A percentile compares a stretch with the other conserved stretches of the same genome.
Conservation (phyloP, 2,329 filamentous ascomycete species). For the Ascochyta clinopodiicola region DNA sequence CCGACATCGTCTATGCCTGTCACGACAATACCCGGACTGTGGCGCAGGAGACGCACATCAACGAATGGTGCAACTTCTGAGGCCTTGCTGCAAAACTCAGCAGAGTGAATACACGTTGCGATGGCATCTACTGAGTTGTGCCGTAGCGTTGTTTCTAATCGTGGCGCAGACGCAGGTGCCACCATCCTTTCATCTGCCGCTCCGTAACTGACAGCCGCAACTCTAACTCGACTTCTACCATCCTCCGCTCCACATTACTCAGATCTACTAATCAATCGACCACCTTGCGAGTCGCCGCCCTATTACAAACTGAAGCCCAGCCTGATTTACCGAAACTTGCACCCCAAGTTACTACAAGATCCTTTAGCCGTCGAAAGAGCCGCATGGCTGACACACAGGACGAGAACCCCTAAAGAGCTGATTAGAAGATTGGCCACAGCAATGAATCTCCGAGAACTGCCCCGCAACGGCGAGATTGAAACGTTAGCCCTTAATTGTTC, state of each 20-base stretch:
- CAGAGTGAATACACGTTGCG: neutral
- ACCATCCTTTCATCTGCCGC: constrained; percentile 16
- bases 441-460: constrained; percentile 15
- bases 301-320: neutral
- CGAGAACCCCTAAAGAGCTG: constrained; percentile 14
- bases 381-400: constrained; percentile 10
- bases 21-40: neutral
- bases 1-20: neutral
- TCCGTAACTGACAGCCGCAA: constrained; percentile 12
- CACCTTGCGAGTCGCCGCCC: too few species aligned
- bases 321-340: neutral
- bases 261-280: neutral
- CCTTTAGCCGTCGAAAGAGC: constrained; percentile 8
- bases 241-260: constrained; percentile 15
- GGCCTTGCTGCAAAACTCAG: neutral
- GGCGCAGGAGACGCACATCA: too few species aligned
- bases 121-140: neutral
- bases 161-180: constrained; percentile 10
- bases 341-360: neutral
- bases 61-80: neutral
- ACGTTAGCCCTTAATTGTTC: constrained; percentile 30
- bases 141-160: constrained; percentile 4
- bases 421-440: constrained; percentile 14
- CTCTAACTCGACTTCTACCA: constrained; percentile 10
- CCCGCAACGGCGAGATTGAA: constrained; percentile 33